Evolutionary conservation across 495 filamentous ascomycete genomes (phyloP), one percentile per base, ranked within the genome.

Genomic region (Articulospora tetracladia): DNA sequence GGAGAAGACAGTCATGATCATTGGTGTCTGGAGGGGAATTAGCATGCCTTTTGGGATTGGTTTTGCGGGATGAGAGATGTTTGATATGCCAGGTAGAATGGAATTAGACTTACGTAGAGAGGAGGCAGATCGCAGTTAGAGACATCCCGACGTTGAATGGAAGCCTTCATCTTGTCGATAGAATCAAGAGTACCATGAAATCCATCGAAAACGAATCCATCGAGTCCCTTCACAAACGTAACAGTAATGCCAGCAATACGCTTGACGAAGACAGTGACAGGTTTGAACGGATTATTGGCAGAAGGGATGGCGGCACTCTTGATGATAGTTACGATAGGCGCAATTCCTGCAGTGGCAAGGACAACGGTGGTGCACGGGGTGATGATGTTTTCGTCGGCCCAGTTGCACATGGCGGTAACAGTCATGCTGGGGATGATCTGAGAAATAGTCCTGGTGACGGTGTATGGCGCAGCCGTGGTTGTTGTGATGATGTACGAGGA

Each of bases 351-450:
- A 50, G 55, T 28, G n/a, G 23, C 39, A 4, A 26, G 26, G 25
- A 51, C 44, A 1, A 58, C 11, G 17, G 41, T 36, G 26, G 55
- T 58, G 25, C 55, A 58, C 12, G 55, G 55, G 1, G 44, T 51
- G 20, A 58, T n/a, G n/a, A 58, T 36, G 3, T 51, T 23, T 24
- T 58, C 24, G 2, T 24, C 55, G 25, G 23, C 55, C 41, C 44
- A 49, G 26, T 25, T n/a, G 22, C 55, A 58, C 10, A 50, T n/a
- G 23, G 20, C 55, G 15, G 41, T 50, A 13, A 28, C 41, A 10
- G 46, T 30, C 7, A 25, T 50, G 28, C 25, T 26, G 25, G 24
- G 7, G n/a, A 51, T 15, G 19, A 55, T 22, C 10, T 30, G 6
- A 32, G 55, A 58, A 8, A 57, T 7, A 12, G 41, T 58, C 13